Evolutionary conservation across 2,329 filamentous ascomycete genomes (phyloP), one percentile per base, ranked within the genome.

Genomic region (Fusarium decemcellulare): DNA sequence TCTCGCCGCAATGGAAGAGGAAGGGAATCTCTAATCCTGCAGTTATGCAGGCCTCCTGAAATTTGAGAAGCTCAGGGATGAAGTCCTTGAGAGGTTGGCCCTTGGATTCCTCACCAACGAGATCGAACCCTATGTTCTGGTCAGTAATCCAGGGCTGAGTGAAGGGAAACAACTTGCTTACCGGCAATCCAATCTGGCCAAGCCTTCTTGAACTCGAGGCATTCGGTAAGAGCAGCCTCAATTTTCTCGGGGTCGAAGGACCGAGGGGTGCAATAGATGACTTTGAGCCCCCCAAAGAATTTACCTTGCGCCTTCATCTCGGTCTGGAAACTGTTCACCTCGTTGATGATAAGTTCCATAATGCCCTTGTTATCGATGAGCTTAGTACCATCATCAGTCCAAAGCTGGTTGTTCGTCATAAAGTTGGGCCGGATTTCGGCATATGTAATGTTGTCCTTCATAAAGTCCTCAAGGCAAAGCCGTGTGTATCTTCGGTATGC

Each of bases 1-100:
- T 93, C 80, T 94, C 92, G 27, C 92, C 92, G 68, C 92, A 93
- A 79, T 94, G 92, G 73, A 94, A 92, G 40, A 94, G 81, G 73
- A 93, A 93, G 0, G 92, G 92, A 4, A 94, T 91, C 0, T 89
- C 83, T 5, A 91, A 63, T 0, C 74, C 72, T 1, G 82, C 76
- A 2, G 69, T 61, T 7, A 79, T 73, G 78, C 91, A 93, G 1
- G 82, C 78, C 32, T 81, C 72, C 55, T 84, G 80, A 73, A 92
- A 92, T 1, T 82, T 81, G 4, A 90, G 78, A 8, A 93, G 83
- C 65, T 91, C 82, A 0, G 78, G 72, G 0, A 87, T 78, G 59
- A 88, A 90, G 55, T 86, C 83, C 47, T 82, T 85, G 5, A 91
- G 84, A 8, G 91, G 89, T 9, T 83, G 74, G 43, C 90, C 90